Evolutionary conservation across 1,139 yeast genomes (phyloP).

Genomic region (Blastobotrys serpentis): DNA sequence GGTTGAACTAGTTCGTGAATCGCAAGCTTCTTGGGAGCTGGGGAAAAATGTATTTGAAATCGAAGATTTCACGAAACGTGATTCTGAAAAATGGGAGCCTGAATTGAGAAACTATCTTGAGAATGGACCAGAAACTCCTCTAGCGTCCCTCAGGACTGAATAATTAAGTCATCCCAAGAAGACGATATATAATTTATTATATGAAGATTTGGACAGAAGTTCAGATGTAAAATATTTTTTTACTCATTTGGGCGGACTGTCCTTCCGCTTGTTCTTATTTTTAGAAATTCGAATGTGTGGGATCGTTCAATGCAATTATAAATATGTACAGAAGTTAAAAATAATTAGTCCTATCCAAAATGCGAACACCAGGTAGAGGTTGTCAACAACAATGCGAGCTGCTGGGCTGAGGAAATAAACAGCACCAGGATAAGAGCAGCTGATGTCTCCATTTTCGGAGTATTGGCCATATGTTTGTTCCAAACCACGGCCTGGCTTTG

Average conservation of each 20-base stretch:
- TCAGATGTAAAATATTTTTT: no score
- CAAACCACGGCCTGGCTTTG: slow-evolving; percentile 38
- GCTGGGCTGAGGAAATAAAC: slow-evolving; percentile 30
- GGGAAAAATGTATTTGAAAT: slow-evolving; percentile 67
- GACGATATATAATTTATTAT: no score
- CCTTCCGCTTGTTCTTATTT: no score
- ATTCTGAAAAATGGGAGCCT: slow-evolving; percentile 60
- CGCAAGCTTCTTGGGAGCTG: slow-evolving; percentile 83
- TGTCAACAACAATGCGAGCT: not conserved
- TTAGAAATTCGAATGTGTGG: no score
- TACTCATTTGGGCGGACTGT: no score
- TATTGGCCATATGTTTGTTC: slow-evolving; percentile 33
- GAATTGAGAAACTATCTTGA: slow-evolving; percentile 23
- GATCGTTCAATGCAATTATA: slow-evolving; percentile 7
- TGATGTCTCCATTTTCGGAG: slow-evolving; percentile 35
- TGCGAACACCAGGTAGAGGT: not conserved
- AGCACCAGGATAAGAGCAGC: slow-evolving; percentile 41
- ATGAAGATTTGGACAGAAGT: no score
- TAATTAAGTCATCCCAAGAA: not conserved
- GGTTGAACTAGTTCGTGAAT: slow-evolving; percentile 72
- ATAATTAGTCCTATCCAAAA: not conserved
- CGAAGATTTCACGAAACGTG: slow-evolving; percentile 59
- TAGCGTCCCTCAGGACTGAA: slow-evolving; percentile 11
- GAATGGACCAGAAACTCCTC: slow-evolving; percentile 28
- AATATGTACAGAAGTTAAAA: slow-evolving; percentile 2